These are phyloP conservation scores for Chrysosporium queenslandicum DNA, from an alignment of 2,329 filamentous ascomycete genomes.

Conservation along the genomic window DNA sequence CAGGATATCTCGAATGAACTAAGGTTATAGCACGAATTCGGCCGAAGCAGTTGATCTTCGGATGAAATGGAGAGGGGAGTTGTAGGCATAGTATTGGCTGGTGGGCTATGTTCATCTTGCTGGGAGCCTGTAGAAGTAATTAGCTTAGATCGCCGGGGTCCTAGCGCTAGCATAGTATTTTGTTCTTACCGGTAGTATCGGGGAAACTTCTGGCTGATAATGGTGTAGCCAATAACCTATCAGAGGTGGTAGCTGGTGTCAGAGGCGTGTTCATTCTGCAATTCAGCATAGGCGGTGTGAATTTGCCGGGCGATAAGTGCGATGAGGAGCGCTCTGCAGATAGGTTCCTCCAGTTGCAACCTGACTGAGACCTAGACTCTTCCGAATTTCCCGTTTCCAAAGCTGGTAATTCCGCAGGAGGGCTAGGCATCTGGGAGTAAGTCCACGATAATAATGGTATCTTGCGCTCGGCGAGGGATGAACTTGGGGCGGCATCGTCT, in stretches of 20 bases:
- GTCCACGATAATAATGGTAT: not conserved
- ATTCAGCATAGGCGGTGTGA: not conserved
- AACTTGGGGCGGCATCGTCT: not conserved
- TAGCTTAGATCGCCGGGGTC: not conserved
- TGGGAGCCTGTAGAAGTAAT: not conserved
- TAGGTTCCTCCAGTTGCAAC: not conserved
- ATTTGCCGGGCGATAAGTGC: not conserved
- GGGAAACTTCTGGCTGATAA: not conserved
- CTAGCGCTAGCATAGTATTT: not conserved
- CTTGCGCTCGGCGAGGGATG: not conserved
- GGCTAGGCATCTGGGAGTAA: slow-evolving; percentile 6
- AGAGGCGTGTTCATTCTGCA: not conserved
- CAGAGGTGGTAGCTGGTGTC: not conserved
- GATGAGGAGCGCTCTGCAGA: not conserved
- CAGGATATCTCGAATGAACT: slow-evolving; percentile 26
- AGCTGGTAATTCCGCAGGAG: not conserved
- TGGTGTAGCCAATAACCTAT: not conserved
- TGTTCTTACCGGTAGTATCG: not conserved
- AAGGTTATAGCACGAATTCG: slow-evolving; percentile 22
- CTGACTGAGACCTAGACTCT: not conserved
- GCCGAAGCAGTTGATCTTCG: slow-evolving; percentile 29
- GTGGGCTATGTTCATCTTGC: slow-evolving; percentile 17
- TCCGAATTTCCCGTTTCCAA: not conserved
- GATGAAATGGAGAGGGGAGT: slow-evolving; percentile 24
- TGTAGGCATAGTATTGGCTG: slow-evolving; percentile 24